Conservation (phyloP, 208 protist species). For the Trypanosoma grayi region DNA sequence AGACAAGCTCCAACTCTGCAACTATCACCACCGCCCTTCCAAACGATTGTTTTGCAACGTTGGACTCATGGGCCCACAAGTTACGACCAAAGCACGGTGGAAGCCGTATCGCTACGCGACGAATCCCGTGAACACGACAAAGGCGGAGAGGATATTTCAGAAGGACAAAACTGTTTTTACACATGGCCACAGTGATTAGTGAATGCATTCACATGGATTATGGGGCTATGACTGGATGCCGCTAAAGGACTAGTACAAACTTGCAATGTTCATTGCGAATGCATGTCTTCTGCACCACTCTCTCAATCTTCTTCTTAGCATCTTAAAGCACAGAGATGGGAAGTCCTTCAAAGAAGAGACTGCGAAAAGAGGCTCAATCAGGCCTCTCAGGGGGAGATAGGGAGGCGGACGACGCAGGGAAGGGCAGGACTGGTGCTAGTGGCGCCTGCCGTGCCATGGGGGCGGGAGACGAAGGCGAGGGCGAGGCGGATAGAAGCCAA, state of each 20-base stretch:
- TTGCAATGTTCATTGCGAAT: not conserved
- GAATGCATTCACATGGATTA: no score
- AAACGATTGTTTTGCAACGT: conserved; percentile 89
- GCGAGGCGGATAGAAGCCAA: conserved; percentile 23
- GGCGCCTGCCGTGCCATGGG: not conserved
- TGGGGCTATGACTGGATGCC: not conserved
- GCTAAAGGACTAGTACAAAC: not conserved
- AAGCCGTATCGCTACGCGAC: conserved; percentile 84
- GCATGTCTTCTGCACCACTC: conserved; percentile 1
- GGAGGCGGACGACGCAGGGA: not conserved
- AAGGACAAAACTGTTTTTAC: conserved; percentile 84
- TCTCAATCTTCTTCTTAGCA: conserved; percentile 3
- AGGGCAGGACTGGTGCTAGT: not conserved
- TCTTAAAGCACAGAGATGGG: not conserved
- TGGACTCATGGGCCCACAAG: conserved; percentile 81
- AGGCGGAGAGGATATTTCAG: conserved; percentile 73
- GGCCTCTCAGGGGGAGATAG: no score
- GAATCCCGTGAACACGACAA: conserved; percentile 66
- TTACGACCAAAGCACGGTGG: conserved; percentile 81
- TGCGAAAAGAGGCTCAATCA: not conserved
- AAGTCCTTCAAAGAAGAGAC: conserved; percentile 10
- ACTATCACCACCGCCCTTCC: conserved; percentile 85
- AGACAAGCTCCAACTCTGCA: conserved; percentile 88
- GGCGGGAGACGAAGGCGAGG: conserved; percentile 10
- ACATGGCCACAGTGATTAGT: conserved; percentile 75